These are phyloP conservation scores for Podospora sp. DNA, from an alignment of 495 filamentous ascomycete genomes.

Conservation along the genomic window DNA sequence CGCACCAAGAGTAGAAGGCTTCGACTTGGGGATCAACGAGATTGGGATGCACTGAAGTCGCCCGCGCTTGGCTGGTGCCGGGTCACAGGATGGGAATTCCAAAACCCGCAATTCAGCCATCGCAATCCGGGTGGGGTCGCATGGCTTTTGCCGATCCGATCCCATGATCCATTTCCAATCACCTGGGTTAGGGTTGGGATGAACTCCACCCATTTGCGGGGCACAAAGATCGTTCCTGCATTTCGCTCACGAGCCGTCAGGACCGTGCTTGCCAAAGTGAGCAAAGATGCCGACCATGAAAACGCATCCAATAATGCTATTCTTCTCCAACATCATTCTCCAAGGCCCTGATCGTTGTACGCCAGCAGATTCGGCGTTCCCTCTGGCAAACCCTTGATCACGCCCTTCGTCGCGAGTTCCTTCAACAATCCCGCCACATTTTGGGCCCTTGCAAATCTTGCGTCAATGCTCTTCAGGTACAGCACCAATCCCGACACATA, in stretches of 20 bases:
- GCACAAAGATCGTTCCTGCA: neutral
- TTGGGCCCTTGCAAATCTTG: too few relatives aligned
- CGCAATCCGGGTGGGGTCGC: too few relatives aligned
- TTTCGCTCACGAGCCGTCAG: neutral
- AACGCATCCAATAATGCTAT: neutral
- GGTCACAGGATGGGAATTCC: neutral
- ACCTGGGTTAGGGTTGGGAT: too few relatives aligned
- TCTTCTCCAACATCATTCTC: neutral
- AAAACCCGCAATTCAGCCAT: neutral
- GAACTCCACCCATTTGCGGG: neutral
- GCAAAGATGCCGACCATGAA: neutral
- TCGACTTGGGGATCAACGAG: too few relatives aligned
- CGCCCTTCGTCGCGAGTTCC: too few relatives aligned
- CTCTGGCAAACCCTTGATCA: neutral
- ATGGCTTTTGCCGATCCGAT: neutral
- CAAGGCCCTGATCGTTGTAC: neutral
- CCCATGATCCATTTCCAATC: too few relatives aligned
- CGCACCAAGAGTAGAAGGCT: too few relatives aligned
- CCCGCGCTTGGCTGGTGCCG: neutral
- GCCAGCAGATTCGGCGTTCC: neutral
- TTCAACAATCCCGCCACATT: too few relatives aligned
- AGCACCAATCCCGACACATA: too few relatives aligned
- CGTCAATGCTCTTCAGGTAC: too few relatives aligned
- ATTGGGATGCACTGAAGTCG: too few relatives aligned
- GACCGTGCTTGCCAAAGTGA: neutral